Conservation (phyloP, 495 filamentous ascomycete genomes). For the Penicillium riverlandense region DNA sequence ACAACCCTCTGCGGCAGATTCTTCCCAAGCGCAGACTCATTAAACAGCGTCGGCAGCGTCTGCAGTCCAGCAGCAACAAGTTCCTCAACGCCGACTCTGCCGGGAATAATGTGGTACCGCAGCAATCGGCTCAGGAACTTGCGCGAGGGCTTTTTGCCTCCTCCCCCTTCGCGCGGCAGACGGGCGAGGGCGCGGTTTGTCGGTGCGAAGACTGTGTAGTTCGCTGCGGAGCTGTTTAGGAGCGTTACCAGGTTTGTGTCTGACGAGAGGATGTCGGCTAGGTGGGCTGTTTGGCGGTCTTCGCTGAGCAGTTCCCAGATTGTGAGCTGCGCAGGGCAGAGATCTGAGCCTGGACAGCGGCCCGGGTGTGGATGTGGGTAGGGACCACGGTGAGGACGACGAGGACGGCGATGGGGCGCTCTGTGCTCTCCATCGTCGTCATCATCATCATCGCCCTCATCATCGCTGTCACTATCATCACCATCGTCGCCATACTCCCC, state of each 20-base stretch:
- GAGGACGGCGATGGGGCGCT: slow-evolving; percentile 14
- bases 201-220: slow-evolving; percentile 77
- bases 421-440: slow-evolving; percentile 10
- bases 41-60: slow-evolving; percentile 64
- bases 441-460: slow-evolving; percentile 20
- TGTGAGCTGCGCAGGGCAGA: slow-evolving; percentile 49
- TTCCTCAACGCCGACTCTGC: slow-evolving; percentile 55
- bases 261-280: slow-evolving; percentile 64
- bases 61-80: slow-evolving; percentile 36
- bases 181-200: slow-evolving; percentile 66
- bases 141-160: slow-evolving; percentile 28
- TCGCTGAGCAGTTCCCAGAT: slow-evolving; percentile 69
- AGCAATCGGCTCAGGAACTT: slow-evolving; percentile 54
- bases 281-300: slow-evolving; percentile 67
- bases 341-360: slow-evolving; percentile 12
- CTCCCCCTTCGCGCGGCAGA: slow-evolving; percentile 34
- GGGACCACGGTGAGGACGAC: too few species aligned
- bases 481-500: slow-evolving; percentile 13
- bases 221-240: slow-evolving; percentile 61
- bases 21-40: slow-evolving; percentile 46
- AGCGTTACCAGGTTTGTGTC: slow-evolving; percentile 59
- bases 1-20: slow-evolving; percentile 60
- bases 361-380: slow-evolving; percentile 13
- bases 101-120: slow-evolving; percentile 66
- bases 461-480: slow-evolving; percentile 21